Base-by-base conservation (phyloP, 257 asterid genomes). In the Nicotiana knightiana region DNA sequence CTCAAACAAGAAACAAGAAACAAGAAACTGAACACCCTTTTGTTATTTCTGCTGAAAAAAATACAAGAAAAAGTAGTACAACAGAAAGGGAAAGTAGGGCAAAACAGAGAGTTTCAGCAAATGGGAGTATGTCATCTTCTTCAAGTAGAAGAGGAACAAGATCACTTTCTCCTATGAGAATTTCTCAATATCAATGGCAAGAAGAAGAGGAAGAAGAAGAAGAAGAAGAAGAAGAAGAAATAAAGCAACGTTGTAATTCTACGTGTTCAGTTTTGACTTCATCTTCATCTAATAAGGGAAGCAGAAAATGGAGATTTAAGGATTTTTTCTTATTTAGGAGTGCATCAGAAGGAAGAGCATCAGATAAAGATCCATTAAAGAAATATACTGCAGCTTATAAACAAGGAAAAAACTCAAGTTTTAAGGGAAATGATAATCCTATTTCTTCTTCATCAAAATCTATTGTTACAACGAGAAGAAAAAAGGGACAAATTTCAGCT, bases 161-260 rank as follows among this genome's bases (percentile, higher is more conserved):
- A 55, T 94, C 97, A 55, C 91, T 90, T 28, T 92, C 98, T 30
- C 97, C 98, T 26, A 35, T 77, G 3, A 85, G 97, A 82, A 89
- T 76, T 53, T 82, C 89, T 8, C 84, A 81, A 12, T 65, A 80
- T 85, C 84, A 70, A 71, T 87, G 91, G 94, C 88, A 68, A 12
- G 86, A 86, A 21, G 84, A 85, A 28, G 82, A 84, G 9, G 79
- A 80, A 3, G 78, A 81, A 13, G 4, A 21, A 67, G 18, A 80
- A 53, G 4, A 21, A 67, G 18, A 80, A 53, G 51, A 13, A 12
- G 1, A 24, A 51, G 7, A 78, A 6, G 21, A 12, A 71, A 39
- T 10, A 68, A 37, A 43, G 32, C 82, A 0, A 32, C 48, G 30
- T 1, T 33, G 12, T 43, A 43, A 43, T 1, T 61, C 67, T 26